Base-by-base conservation (phyloP, 176 grass and related monocot species). In the Juncus effusus region DNA sequence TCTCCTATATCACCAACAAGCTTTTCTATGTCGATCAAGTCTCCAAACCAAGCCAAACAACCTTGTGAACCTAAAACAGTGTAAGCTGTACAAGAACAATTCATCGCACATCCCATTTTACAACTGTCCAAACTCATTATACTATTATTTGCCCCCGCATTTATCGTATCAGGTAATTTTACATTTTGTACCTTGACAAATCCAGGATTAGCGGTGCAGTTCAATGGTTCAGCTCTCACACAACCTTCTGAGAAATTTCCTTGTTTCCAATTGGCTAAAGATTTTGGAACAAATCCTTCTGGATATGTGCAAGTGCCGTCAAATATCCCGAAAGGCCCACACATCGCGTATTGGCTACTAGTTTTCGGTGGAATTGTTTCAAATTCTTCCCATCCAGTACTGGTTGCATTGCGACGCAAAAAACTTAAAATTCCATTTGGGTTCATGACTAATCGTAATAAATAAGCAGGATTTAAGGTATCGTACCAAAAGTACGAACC, bases 11-110 rank as follows among this genome's bases (percentile, higher is more conserved):
- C 67, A 58, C 42, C 42, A 41, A 42, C 53, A 19, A 58, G 67
- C n/a, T 71, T 71, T 9, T 56, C 51, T 71, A 51, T 71, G 56
- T 71, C 67, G 39, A 11, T 59, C 12, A 71, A 54, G 54, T 71
- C 67, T 19, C 67, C 67, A 42, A 71, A 71, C 67, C 67, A 71
- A 44, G 9, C 67, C 53, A 71, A 37, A 59, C 67, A 71, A 58
- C 67, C 67, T 44, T 71, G 67, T 0, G 67, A 71, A 71, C 67
- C 67, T 5, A 59, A 42, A 58, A 71, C 4, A 4, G 67, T n/a
- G 12, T 40, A 38, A 3, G 53, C 67, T 3, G 14, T 71, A 37
- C 67, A 71, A 14, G 37, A 44, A 40, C 67, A 71, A 71, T 57
- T 44, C 1, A 5, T 10, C n/a, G n/a, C 12, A 40, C 67, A 71